phyloP scores from a whole-genome alignment of 1,139 yeast genomes.

The Sugiyamaella castrensis region DNA sequence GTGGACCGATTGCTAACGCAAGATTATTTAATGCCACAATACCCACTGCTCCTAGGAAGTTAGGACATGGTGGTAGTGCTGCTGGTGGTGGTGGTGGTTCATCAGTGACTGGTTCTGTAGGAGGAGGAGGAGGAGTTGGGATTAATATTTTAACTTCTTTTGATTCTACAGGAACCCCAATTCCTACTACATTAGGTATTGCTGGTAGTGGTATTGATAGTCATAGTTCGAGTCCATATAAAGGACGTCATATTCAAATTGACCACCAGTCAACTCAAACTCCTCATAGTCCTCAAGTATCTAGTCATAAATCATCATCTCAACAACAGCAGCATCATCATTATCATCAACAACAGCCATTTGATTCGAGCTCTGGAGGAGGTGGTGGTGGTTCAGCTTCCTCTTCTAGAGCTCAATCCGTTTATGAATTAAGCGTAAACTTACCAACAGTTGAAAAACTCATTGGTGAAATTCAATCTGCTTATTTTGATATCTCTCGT shows the following conservation, averaged over 20 bases:
- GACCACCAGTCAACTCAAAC: not conserved
- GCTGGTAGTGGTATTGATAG: slow-evolving; percentile 4
- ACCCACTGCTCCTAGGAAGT: not conserved
- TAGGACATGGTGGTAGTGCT: not conserved
- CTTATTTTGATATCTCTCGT: slow-evolving; percentile 28
- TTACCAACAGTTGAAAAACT: slow-evolving; percentile 23
- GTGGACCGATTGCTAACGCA: slow-evolving; percentile 15
- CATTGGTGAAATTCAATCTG: slow-evolving; percentile 26
- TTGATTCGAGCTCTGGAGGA: not conserved
- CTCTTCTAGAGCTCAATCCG: slow-evolving; percentile 11
- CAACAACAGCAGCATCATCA: slow-evolving; percentile 5
- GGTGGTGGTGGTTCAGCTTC: not conserved
- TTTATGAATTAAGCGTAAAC: slow-evolving; percentile 15
- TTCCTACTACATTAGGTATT: slow-evolving; percentile 5
- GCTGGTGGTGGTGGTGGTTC: not conserved
- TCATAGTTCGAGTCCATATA: not conserved
- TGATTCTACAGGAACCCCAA: not conserved
- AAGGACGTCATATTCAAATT: not conserved
- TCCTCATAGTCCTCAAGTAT: no score
- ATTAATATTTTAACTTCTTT: no score
- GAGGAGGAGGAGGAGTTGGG: not conserved
- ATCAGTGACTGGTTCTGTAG: not conserved
- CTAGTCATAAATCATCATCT: not conserved
- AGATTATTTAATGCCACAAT: slow-evolving; percentile 16
- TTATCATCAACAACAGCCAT: slow-evolving; percentile 5